Evolutionary conservation across 2,329 filamentous ascomycete genomes (phyloP).

Genomic region (Neonectria hederae): DNA sequence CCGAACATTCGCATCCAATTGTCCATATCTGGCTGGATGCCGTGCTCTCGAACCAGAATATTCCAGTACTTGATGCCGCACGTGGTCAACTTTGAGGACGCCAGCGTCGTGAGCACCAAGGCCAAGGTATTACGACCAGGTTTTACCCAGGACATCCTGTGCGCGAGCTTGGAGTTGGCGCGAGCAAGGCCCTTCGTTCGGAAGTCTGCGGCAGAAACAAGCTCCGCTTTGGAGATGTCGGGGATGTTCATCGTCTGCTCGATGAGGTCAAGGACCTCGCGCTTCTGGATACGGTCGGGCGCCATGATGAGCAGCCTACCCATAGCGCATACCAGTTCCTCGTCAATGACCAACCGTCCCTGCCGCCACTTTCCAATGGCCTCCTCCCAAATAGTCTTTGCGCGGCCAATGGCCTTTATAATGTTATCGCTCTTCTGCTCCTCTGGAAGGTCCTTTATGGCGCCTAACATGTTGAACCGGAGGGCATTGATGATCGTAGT

Average conservation of each 20-base stretch:
- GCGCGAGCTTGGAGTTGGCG: constrained; percentile 2
- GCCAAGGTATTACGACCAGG: constrained; percentile 71
- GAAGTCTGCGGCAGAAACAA: constrained; percentile 14
- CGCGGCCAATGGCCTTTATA: constrained; percentile 68
- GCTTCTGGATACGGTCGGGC: constrained; percentile 66
- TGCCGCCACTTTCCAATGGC: constrained; percentile 78
- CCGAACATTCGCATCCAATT: constrained; percentile 77
- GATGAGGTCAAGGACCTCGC: constrained; percentile 78
- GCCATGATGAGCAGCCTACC: constrained; percentile 78
- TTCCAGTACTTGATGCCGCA: constrained; percentile 83
- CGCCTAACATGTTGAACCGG: constrained; percentile 49
- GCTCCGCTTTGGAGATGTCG: constrained; percentile 53
- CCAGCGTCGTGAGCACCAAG: constrained; percentile 72
- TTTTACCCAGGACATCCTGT: constrained; percentile 48
- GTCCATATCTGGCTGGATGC: constrained; percentile 75
- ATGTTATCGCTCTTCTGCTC: constrained; percentile 48
- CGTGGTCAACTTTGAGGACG: constrained; percentile 66
- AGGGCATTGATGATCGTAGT: constrained; percentile 85
- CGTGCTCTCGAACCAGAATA: constrained; percentile 68
- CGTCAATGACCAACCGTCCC: constrained; percentile 77
- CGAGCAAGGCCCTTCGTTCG: constrained; percentile 15
- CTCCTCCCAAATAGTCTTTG: constrained; percentile 82
- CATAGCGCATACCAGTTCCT: constrained; percentile 83
- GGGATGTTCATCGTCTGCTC: constrained; percentile 84
- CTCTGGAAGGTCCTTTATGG: constrained; percentile 38